Evolutionary conservation across 495 filamentous ascomycete genomes (phyloP).

Genomic region (Bombardia bombarda): DNA sequence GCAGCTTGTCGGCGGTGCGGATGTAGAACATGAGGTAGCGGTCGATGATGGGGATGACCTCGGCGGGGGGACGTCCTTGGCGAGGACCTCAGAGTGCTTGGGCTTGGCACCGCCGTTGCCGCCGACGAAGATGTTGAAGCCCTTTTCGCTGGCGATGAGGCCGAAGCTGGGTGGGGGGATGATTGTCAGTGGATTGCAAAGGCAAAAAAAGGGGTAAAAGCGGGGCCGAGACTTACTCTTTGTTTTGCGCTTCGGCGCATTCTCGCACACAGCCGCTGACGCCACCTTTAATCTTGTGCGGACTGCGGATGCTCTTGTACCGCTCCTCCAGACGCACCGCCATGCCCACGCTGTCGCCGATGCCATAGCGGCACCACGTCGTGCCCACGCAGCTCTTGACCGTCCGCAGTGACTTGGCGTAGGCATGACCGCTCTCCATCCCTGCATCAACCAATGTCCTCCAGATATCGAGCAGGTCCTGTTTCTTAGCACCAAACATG

Average conservation of each 20-base stretch:
- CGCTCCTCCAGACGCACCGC: conserved; percentile 86
- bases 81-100: conserved; percentile 76
- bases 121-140: conserved; percentile 90
- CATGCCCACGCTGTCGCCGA: conserved; percentile 96
- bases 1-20: conserved; percentile 89
- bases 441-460: conserved; percentile 73
- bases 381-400: conserved; percentile 95
- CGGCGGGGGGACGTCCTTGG: conserved; percentile 81
- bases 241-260: conserved; percentile 93
- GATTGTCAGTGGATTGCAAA: conserved; percentile 1
- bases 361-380: conserved; percentile 90
- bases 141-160: conserved; percentile 88
- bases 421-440: conserved; percentile 94
- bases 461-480: conserved; percentile 90
- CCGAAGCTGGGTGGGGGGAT: conserved; percentile 56
- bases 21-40: conserved; percentile 96
- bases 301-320: conserved; percentile 85
- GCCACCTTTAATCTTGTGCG: conserved; percentile 92
- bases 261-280: conserved; percentile 90
- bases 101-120: conserved; percentile 92
- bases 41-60: conserved; percentile 81
- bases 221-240: conserved; percentile 54
- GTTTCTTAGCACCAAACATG: conserved; percentile 90
- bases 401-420: conserved; percentile 85
- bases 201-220: background rate